Evolutionary conservation across 2,329 filamentous ascomycete species (phyloP).

Genomic region (Pyricularia sp.): DNA sequence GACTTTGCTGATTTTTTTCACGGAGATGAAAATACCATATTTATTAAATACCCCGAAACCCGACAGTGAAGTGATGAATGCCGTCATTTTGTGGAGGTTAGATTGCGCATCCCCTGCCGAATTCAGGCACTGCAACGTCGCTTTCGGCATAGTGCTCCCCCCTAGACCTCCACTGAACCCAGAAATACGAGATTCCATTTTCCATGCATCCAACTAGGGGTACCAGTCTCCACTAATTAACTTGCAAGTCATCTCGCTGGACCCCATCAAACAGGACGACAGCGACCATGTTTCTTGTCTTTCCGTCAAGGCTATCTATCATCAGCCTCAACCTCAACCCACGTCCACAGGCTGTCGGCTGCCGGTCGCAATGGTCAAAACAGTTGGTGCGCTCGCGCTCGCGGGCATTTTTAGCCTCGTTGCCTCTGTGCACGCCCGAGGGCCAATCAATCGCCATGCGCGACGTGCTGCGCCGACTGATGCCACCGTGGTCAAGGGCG

Average conservation of each 20-base stretch:
- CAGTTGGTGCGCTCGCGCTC: neutral
- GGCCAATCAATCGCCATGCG: neutral
- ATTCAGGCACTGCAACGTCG: no score
- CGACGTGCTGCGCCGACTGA: neutral
- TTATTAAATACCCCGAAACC: no score
- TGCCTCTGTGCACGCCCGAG: neutral
- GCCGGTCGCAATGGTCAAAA: neutral
- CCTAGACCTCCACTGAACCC: no score
- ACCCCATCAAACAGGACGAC: neutral
- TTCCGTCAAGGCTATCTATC: neutral
- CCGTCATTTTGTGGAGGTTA: no score
- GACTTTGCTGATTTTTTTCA: no score
- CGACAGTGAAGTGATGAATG: no score
- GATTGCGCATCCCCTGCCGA: no score
- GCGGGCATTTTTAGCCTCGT: neutral
- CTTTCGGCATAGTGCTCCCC: no score
- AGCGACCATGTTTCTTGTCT: no score
- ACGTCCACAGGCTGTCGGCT: no score
- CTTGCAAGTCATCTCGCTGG: neutral
- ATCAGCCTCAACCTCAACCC: neutral
- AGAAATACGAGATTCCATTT: neutral
- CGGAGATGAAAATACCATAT: no score
- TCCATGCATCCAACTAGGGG: neutral
- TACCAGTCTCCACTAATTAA: neutral
- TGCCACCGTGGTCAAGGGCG: neutral